Base-by-base conservation (phyloP, 257 asterid species). In the Przewalskia tangutica region DNA sequence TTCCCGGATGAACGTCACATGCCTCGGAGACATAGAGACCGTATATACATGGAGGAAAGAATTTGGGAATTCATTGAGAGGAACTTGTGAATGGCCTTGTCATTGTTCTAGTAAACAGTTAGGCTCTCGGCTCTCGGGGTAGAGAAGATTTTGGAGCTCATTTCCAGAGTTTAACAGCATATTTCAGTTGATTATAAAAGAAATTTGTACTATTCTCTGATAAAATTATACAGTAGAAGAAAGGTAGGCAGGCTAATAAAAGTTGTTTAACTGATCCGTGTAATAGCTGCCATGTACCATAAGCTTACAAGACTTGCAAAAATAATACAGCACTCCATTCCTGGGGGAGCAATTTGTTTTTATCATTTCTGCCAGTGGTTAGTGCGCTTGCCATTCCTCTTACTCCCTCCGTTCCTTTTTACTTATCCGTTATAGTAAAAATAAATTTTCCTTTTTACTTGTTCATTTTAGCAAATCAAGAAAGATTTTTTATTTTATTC, bases 1-100 rank as follows among this genome's bases (percentile, higher is more conserved):
- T 93, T 93, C 82, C 99, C 99, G 0, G 98, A 95, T n/a, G 99
- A 93, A 71, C 92, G 99, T 0, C 99, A 95, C 91, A 90, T 91
- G 96, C 99, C 99, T 20, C 93, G 97, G 1, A 60, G 89, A 27
- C 32, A 27, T 27, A 27, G 32, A 27, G 32, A 27, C 32, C 32
- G 32, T 27, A 27, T 27, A 27, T 27, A 95, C 81, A 92, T 95
- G 98, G 99, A 95, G 62, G 91, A 90, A 91, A 93, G 98, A 87
- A 95, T 95, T 53, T 95, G 96, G 99, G 97, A 92, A 6, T 95
- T 95, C 84, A 86, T 93, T 27, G 32, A 27, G 32, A 27, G 32
- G 32, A 27, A 27, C 32, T 27, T 95, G 93, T 95, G 91, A 93
- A 81, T 67, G n/a, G 77, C 54, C 32, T 60, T 40, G 14, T 8